Evolutionary conservation across 2,329 filamentous ascomycete genomes (phyloP), one percentile per base, ranked within the genome.

Genomic region (Anthostomella pinea): DNA sequence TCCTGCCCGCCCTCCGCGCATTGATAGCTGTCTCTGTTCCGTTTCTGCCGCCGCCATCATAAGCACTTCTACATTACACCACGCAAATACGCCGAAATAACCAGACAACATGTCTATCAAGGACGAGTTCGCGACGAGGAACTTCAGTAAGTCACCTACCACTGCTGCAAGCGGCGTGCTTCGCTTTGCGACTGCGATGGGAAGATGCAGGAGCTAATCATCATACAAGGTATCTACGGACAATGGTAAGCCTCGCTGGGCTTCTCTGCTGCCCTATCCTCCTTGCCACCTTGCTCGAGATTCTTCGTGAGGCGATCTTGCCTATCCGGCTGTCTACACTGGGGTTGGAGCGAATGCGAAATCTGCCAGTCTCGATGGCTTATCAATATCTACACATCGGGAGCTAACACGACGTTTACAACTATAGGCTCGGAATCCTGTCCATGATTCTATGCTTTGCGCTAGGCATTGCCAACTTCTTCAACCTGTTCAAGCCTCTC

Each of bases 371-470:
- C 32, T 15, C 20, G 14, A 37, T 22, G 13, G 14, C 13, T 13
- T 15, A 17, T 17, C 24, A 29, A 32, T 33, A 36, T 35, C 32
- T 31, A 34, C 34, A 11, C 4, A 30, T 33, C 20, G n/a, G 39
- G 40, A 22, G 26, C 50, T 57, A 51, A 59, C 36, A 26, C 25
- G 19, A 35, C 8, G 28, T 10, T 32, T 34, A 16, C 24, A 23
- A 10, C 30, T 30, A 15, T 36, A 85, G 81, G 81, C 73, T 82
- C 48, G 81, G 81, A 45, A 80, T 85, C 43, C 58, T 85, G 53
- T 81, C 77, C 62, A 84, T 85, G 73, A 76, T 85, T 51, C 70
- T 85, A 39, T 84, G 80, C 68, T 72, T 85, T 53, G 82, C 81
- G 41, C 71, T 83, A 2, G 82, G 81, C 43, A 81, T 85, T 49